Evolutionary conservation across 768 basidiomycete species (phyloP), one percentile per base, ranked within the genome.

Genomic region (Leccinum imitatum): DNA sequence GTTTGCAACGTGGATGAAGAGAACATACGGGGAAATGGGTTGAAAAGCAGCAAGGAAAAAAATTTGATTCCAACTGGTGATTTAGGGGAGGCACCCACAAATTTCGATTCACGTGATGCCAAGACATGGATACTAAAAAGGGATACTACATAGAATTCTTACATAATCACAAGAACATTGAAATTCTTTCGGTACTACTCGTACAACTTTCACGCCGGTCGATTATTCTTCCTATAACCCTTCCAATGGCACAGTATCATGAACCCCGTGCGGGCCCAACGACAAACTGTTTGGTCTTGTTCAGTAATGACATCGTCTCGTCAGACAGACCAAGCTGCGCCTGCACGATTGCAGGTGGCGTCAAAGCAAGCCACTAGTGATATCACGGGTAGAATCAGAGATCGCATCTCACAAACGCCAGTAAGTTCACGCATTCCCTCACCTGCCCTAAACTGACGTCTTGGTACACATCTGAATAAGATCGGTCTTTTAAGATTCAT

Each of bases 381-480:
- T 15, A 15, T 23, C 25, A n/a, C 15, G n/a, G 30, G 35, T 17
- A 11, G 15, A 17, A 25, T 59, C 25, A 62, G 39, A 14, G 47
- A 56, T 6, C 31, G 11, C 13, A n/a, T 17, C 21, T 52, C 25
- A 17, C 19, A 7, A 30, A n/a, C 11, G 5, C 44, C 11, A 37
- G 17, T n/a, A 13, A n/a, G 17, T 62, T 19, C 11, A 25, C 13
- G 13, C 19, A 61, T 53, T 56, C 54, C 50, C 71, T 59, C 58
- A 80, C 80, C 75, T 84, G 82, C 52, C 70, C 76, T 59, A 83
- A 70, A 63, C 80, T 81, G 52, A 81, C 65, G 53, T 76, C 72
- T 41, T 71, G 64, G 58, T 69, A 71, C 6, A 52, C 25, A 30
- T 71, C 73, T 69, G 27, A 21, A 13, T 14, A 39, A 52, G 35